phyloP scores from a whole-genome alignment of 768 basidiomycete genomes.

The Stropharia rugosoannulata region DNA sequence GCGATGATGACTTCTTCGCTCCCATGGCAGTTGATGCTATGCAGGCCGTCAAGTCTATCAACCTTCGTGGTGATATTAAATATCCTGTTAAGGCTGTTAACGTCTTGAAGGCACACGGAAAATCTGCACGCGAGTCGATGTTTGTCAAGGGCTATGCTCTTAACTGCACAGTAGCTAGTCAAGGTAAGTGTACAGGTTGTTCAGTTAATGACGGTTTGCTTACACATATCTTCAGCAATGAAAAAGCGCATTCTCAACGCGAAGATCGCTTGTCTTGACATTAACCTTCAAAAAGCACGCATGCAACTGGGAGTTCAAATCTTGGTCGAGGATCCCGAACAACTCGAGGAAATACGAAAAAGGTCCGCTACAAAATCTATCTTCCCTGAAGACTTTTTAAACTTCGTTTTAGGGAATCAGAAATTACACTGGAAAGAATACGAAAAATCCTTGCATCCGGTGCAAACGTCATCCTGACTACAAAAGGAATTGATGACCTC shows the following conservation, averaged over 20 bases:
- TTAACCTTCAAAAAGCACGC: constrained; percentile 92
- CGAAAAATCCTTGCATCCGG: constrained; percentile 95
- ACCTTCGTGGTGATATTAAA: constrained; percentile 92
- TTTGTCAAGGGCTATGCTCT: constrained; percentile 96
- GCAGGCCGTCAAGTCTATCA: constrained; percentile 94
- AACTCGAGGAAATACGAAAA: constrained; percentile 94
- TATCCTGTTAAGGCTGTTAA: constrained; percentile 99
- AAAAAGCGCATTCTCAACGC: constrained; percentile 91
- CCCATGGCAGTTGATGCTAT: constrained; percentile 99
- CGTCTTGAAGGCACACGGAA: constrained; percentile 95
- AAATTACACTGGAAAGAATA: constrained; percentile 94
- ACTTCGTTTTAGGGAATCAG: constrained; percentile 67
- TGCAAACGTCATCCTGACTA: constrained; percentile 95
- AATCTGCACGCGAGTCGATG: constrained; percentile 91
- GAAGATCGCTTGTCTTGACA: constrained; percentile 98
- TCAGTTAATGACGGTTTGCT: constrained; percentile 1
- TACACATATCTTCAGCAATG: constrained; percentile 66
- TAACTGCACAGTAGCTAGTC: constrained; percentile 98
- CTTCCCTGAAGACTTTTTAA: not conserved
- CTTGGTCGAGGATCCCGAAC: constrained; percentile 93
- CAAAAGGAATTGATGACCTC: constrained; percentile 97
- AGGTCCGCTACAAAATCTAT: constrained; percentile 48
- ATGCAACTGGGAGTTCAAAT: constrained; percentile 99
- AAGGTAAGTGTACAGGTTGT: constrained; percentile 57
- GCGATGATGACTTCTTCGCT: constrained; percentile 96